Evolutionary conservation across 2,329 filamentous ascomycete species (phyloP).

Genomic region (Myotisia sp.): DNA sequence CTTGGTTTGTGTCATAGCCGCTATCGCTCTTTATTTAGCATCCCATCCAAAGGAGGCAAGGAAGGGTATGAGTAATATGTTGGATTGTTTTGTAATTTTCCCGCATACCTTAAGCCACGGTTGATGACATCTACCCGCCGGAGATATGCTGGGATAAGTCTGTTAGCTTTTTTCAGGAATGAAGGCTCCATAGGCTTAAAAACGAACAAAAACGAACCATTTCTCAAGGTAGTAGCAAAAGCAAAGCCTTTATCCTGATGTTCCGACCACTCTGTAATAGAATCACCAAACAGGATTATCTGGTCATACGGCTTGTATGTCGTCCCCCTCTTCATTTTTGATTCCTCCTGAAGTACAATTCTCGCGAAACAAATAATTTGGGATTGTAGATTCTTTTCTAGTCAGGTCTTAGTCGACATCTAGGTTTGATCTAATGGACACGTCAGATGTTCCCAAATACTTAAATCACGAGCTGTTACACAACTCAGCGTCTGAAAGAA

Average conservation of each 20-base stretch:
- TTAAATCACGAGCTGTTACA: too few species aligned
- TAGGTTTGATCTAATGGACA: too few species aligned
- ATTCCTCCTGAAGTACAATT: too few species aligned
- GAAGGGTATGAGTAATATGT: too few species aligned
- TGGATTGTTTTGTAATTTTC: too few species aligned
- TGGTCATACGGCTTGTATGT: conserved; percentile 44
- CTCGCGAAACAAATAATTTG: too few species aligned
- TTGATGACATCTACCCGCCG: conserved; percentile 77
- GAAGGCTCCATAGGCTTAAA: not conserved
- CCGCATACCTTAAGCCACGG: conserved; percentile 54
- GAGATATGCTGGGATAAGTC: conserved; percentile 45
- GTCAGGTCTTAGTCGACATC: too few species aligned
- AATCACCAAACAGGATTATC: conserved; percentile 78
- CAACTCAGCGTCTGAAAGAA: too few species aligned
- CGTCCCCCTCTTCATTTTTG: too few species aligned
- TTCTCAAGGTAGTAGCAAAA: conserved; percentile 57
- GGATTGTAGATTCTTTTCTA: too few species aligned
- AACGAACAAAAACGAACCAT: conserved; percentile 50
- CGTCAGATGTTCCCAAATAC: too few species aligned
- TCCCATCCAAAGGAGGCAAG: too few species aligned
- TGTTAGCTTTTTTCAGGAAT: not conserved
- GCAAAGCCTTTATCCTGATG: conserved; percentile 53
- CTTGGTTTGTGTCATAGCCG: conserved; percentile 71
- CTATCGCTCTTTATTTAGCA: conserved; percentile 27
- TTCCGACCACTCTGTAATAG: conserved; percentile 59